phyloP scores from a whole-genome alignment of 2,329 filamentous ascomycete genomes.

The Colletotrichum orbiculare region DNA sequence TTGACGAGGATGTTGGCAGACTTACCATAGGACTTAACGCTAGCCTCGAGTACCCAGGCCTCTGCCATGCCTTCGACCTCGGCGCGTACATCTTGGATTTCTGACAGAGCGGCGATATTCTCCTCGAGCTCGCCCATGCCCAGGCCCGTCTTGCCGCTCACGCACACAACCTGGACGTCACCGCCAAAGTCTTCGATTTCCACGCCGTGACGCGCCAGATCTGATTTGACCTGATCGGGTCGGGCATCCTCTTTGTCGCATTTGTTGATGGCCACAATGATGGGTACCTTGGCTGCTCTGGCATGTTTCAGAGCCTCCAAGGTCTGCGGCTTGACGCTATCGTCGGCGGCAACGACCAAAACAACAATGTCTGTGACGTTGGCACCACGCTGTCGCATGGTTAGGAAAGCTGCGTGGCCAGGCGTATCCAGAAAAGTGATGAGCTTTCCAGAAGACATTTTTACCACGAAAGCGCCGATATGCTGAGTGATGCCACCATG shows the following conservation, averaged over 20 bases:
- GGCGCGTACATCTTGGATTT: slow-evolving; percentile 90
- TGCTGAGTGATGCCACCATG: slow-evolving; percentile 98
- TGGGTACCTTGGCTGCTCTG: slow-evolving; percentile 85
- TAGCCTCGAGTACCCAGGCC: slow-evolving; percentile 94
- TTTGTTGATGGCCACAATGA: slow-evolving; percentile 98
- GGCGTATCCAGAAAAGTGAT: slow-evolving; percentile 98
- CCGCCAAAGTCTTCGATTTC: slow-evolving; percentile 96
- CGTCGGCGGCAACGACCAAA: slow-evolving; percentile 94
- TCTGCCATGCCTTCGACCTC: slow-evolving; percentile 82
- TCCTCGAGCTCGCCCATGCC: slow-evolving; percentile 95
- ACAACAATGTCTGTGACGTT: slow-evolving; percentile 98
- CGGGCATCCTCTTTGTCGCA: slow-evolving; percentile 88
- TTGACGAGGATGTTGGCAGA: slow-evolving; percentile 91
- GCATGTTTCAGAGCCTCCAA: slow-evolving; percentile 97
- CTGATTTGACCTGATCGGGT: slow-evolving; percentile 85
- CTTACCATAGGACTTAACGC: slow-evolving; percentile 85
- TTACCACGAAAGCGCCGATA: slow-evolving; percentile 96
- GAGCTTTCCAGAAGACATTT: slow-evolving; percentile 83
- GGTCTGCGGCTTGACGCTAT: slow-evolving; percentile 97
- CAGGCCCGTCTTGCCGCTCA: slow-evolving; percentile 92
- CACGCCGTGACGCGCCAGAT: slow-evolving; percentile 84
- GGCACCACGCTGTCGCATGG: slow-evolving; percentile 94
- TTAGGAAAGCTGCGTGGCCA: slow-evolving; percentile 93
- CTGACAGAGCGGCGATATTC: slow-evolving; percentile 84
- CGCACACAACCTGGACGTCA: slow-evolving; percentile 89